Evolutionary conservation across 106 monocot genomes (phyloP).

Genomic region (Agapanthus africanus): DNA sequence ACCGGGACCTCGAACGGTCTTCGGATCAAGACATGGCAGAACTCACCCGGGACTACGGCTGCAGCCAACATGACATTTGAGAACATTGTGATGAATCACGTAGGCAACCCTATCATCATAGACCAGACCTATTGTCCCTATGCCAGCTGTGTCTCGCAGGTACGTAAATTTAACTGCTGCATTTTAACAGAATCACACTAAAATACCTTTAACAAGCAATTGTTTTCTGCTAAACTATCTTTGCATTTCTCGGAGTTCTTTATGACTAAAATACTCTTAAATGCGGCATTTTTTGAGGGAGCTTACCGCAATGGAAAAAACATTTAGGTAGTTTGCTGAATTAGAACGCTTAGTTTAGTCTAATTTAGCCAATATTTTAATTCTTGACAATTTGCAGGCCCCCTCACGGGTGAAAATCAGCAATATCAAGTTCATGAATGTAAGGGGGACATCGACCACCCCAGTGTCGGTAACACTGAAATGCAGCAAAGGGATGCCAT

Average conservation of each 20-base stretch:
- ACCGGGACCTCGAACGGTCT: constrained; percentile 40
- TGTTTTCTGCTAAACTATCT: too few relatives aligned
- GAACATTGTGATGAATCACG: constrained; percentile 48
- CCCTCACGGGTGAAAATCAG: constrained; percentile 55
- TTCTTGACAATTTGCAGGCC: constrained; percentile 15
- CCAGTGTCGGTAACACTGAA: constrained; percentile 37
- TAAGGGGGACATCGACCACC: constrained; percentile 40
- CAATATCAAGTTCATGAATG: constrained; percentile 44
- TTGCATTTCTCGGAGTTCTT: too few relatives aligned
- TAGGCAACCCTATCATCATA: constrained; percentile 51
- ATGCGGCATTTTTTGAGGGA: too few relatives aligned
- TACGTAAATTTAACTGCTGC: constrained; percentile 7
- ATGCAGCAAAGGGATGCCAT: constrained; percentile 52
- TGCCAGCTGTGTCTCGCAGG: constrained; percentile 14
- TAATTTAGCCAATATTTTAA: too few relatives aligned
- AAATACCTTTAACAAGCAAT: too few relatives aligned
- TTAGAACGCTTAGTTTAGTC: too few relatives aligned
- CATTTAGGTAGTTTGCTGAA: too few relatives aligned
- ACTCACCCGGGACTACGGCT: constrained; percentile 16
- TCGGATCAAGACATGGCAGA: constrained; percentile 67
- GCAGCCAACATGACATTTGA: constrained; percentile 60
- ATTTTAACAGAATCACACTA: too few relatives aligned
- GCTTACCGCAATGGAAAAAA: too few relatives aligned
- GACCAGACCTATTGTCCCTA: constrained; percentile 65
- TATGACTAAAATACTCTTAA: too few relatives aligned